Percentiles rank a stretch among this genome's conserved stretches.
These are phyloP conservation scores for Gastrolobium bilobum DNA, from an alignment of 306 rosid genomes.

Conservation along the genomic window DNA sequence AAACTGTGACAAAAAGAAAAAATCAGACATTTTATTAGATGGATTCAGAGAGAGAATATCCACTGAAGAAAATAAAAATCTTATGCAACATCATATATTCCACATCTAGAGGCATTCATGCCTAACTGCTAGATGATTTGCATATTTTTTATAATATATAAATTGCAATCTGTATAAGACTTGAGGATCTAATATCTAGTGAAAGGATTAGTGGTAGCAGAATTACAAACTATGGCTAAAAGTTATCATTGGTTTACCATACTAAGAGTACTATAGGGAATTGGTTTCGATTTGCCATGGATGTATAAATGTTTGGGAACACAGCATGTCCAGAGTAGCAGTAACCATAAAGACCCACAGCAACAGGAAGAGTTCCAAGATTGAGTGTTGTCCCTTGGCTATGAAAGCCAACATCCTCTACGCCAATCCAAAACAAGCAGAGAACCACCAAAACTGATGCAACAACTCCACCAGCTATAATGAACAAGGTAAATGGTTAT, in stretches of 20 bases:
- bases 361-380: conserved; percentile 84
- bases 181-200: conserved; percentile 15
- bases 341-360: conserved; percentile 95
- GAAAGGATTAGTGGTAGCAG: conserved; percentile 15
- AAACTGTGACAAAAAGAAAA: conserved; percentile 62
- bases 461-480: conserved; percentile 89
- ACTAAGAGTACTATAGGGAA: conserved; percentile 79
- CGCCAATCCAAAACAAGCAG: conserved; percentile 87
- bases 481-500: conserved; percentile 30
- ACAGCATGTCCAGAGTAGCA: conserved; percentile 99
- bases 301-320: conserved; percentile 92
- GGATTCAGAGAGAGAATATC: not conserved
- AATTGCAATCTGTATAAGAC: conserved; percentile 21
- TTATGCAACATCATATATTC: conserved; percentile 5
- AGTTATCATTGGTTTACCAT: conserved; percentile 62
- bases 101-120: conserved; percentile 1
- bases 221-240: not conserved
- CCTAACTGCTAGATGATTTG: conserved; percentile 20
- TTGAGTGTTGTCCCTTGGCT: conserved; percentile 79
- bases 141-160: not conserved
- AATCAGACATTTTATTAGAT: conserved; percentile 36
- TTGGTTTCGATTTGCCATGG: conserved; percentile 84
- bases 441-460: conserved; percentile 82
- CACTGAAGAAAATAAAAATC: conserved; percentile 8
- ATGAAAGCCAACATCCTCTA: conserved; percentile 77